Evolutionary conservation across 805 yeast genomes (phyloP).

Genomic region (Debaryomyces tyrocola): DNA sequence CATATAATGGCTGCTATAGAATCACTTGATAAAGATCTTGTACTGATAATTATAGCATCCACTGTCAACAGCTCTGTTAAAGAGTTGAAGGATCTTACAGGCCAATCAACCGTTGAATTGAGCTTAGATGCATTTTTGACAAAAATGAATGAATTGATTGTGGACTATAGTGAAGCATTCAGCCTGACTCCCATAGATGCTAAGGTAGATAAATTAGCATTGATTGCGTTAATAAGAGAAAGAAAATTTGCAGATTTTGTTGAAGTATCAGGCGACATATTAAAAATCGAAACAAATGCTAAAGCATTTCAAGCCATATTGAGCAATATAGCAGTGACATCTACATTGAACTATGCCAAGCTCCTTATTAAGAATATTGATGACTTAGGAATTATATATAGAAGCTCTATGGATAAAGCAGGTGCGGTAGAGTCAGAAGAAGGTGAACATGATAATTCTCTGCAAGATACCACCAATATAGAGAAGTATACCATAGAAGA

Average conservation of each 20-base stretch:
- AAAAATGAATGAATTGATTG: slow-evolving; percentile 7
- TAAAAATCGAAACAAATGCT: slow-evolving; percentile 20
- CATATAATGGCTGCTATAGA: not conserved
- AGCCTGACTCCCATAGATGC: slow-evolving; percentile 4
- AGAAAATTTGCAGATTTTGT: slow-evolving; percentile 21
- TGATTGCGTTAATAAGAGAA: slow-evolving; percentile 10
- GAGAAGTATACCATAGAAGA: not conserved
- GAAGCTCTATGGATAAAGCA: slow-evolving; percentile 11
- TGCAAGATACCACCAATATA: slow-evolving; percentile 11
- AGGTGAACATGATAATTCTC: slow-evolving; percentile 5
- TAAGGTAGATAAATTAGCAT: slow-evolving; percentile 6
- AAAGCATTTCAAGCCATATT: slow-evolving; percentile 18
- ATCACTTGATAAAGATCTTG: slow-evolving; percentile 5
- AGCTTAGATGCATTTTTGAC: slow-evolving; percentile 8
- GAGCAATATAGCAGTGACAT: slow-evolving; percentile 21
- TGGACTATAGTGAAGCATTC: slow-evolving; percentile 9
- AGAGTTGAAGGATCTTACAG: not conserved
- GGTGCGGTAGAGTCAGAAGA: not conserved
- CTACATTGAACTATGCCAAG: slow-evolving; percentile 18
- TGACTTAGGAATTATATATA: slow-evolving; percentile 10
- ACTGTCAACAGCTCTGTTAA: slow-evolving; percentile 12
- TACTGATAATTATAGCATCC: slow-evolving; percentile 14
- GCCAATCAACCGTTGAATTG: slow-evolving; percentile 7
- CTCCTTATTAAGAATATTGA: slow-evolving; percentile 21
- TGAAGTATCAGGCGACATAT: slow-evolving; percentile 14